Evolutionary conservation across 306 rosid genomes (phyloP).

Genomic region (Trifolium dubium): DNA sequence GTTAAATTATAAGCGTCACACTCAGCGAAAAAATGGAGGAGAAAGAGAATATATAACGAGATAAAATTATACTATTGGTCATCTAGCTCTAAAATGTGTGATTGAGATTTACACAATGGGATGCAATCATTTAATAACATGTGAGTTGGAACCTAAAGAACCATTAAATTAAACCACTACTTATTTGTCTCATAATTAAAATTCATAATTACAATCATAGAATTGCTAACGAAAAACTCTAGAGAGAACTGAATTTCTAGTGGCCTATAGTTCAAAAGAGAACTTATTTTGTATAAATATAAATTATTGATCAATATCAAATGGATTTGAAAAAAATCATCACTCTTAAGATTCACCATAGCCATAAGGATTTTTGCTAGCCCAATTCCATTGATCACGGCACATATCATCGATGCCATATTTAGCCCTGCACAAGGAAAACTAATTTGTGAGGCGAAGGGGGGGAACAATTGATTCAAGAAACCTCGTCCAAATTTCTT

Average conservation of each 20-base stretch:
- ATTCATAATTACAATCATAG: constrained; percentile 36
- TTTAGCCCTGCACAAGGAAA: constrained; percentile 71
- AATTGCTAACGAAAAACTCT: constrained; percentile 28
- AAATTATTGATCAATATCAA: constrained; percentile 36
- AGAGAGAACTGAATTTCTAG: constrained; percentile 27
- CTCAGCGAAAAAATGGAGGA: not conserved
- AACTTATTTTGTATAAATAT: constrained; percentile 9
- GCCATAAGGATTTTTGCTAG: constrained; percentile 95
- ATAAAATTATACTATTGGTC: constrained; percentile 19
- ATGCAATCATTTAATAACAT: constrained; percentile 26
- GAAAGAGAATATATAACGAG: not conserved
- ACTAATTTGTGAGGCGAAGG: constrained; percentile 29
- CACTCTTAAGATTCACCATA: constrained; percentile 59
- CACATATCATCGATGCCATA: constrained; percentile 86
- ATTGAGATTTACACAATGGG: constrained; percentile 38
- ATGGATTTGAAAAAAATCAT: constrained; percentile 42
- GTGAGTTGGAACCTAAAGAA: constrained; percentile 31
- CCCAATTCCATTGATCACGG: constrained; percentile 99
- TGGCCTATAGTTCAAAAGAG: constrained; percentile 32
- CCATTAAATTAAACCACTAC: constrained; percentile 37
- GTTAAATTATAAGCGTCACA: not conserved
- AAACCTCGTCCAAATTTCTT: constrained; percentile 1
- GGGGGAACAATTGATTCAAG: not conserved
- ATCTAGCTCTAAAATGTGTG: constrained; percentile 25
- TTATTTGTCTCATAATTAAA: constrained; percentile 37